phyloP scores from a whole-genome alignment of 306 rosid species.

The barrel medic (Medicago truncatula) region MtrunA17r5.0-ANR NC_053043.1:39197501-39198000 shows the following conservation, averaged over 20 bases:
- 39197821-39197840: conserved; percentile 50
- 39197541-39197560: conserved; percentile 71
- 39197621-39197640: not conserved
- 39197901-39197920: not conserved
- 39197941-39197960: not conserved
- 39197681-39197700: too few species aligned
- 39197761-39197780: conserved; percentile 65
- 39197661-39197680: too few species aligned
- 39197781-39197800: conserved; percentile 82
- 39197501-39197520: conserved; percentile 65
- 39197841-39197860: conserved; percentile 56
- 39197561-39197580: conserved; percentile 64
- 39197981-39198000: not conserved
- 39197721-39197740: not conserved
- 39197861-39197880: conserved; percentile 24
- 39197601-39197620: too few species aligned
- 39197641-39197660: too few species aligned
- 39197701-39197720: too few species aligned
- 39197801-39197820: conserved; percentile 60
- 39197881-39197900: conserved; percentile 28
- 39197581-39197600: conserved; percentile 61
- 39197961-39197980: not conserved
- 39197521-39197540: conserved; percentile 69
- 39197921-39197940: not conserved
- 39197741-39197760: conserved; percentile 5